Conservation (phyloP, 164 flowering plant species). For the Magnolia changhungtana region DNA sequence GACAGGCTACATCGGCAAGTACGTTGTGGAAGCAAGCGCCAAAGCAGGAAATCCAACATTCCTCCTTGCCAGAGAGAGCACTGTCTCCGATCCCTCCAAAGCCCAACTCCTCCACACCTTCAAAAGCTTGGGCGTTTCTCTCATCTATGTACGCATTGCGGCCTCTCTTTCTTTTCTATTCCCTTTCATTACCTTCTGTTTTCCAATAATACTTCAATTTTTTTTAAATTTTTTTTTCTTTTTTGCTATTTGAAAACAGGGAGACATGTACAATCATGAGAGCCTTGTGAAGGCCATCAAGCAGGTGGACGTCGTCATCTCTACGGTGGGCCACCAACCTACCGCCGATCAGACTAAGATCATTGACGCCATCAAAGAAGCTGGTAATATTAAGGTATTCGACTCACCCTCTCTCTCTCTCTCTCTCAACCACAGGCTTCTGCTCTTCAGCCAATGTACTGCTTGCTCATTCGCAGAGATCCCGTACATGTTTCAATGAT, state of each 20-base stretch:
- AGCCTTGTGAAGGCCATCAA: constrained; percentile 63
- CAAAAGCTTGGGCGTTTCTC: constrained; percentile 45
- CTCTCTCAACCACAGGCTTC: neutral
- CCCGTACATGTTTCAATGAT: too few relatives aligned
- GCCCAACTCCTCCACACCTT: constrained; percentile 38
- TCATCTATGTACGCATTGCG: constrained; percentile 16
- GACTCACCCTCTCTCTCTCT: neutral
- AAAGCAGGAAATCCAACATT: constrained; percentile 53
- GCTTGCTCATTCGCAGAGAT: too few relatives aligned
- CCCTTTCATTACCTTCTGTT: too few relatives aligned
- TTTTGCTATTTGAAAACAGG: constrained; percentile 28
- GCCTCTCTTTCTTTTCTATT: too few relatives aligned
- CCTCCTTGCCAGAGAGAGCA: constrained; percentile 39
- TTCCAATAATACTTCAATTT: too few relatives aligned
- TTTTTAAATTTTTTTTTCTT: neutral
- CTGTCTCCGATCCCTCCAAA: constrained; percentile 44
- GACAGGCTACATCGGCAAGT: constrained; percentile 63
- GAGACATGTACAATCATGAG: constrained; percentile 60
- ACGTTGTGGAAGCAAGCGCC: constrained; percentile 50
- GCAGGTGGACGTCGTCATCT: constrained; percentile 73
- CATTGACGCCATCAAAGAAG: constrained; percentile 67
- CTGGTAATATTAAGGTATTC: constrained; percentile 56
- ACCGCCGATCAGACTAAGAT: constrained; percentile 50
- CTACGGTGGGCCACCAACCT: constrained; percentile 41
- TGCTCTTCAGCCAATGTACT: too few relatives aligned